Percentiles rank a stretch among this genome's conserved stretches.
phyloP scores from a whole-genome alignment of 352 stramenopile genomes.

The Detonula confervacea region DNA sequence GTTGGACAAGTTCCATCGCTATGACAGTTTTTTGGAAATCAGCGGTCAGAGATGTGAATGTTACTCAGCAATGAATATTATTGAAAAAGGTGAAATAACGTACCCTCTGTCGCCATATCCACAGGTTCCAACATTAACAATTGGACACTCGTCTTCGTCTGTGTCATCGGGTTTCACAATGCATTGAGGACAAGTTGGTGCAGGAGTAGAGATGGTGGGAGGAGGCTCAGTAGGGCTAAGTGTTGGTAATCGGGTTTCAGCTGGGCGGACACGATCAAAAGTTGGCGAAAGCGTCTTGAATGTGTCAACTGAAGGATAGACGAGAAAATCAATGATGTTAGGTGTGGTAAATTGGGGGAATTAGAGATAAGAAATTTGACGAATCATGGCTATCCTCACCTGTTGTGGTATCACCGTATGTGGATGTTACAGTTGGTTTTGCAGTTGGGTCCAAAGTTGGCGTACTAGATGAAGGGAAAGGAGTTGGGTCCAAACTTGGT shows the following conservation, averaged over 20 bases:
- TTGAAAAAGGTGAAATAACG: background rate
- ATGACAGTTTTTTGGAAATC: background rate
- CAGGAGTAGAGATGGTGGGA: constrained; percentile 1
- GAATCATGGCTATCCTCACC: constrained; percentile 9
- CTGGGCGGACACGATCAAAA: no score
- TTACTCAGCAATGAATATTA: background rate
- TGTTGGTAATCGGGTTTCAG: constrained; percentile 1
- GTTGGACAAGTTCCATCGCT: constrained; percentile 42
- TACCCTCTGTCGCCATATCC: constrained; percentile 38
- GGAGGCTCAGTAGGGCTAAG: background rate
- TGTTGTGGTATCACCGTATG: constrained; percentile 8
- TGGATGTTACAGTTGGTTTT: no score
- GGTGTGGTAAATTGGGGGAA: background rate
- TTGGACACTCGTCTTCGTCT: constrained; percentile 37
- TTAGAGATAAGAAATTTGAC: background rate
- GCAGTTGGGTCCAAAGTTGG: constrained; percentile 5
- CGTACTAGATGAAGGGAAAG: no score
- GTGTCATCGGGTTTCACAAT: constrained; percentile 30
- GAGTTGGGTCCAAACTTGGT: no score
- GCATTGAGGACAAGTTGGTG: constrained; percentile 16
- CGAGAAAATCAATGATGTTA: background rate
- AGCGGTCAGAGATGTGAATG: background rate
- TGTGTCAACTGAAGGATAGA: constrained; percentile 2
- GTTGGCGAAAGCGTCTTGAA: no score
- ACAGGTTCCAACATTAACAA: constrained; percentile 49